A percentile compares a stretch with the other conserved stretches of the same genome.
These are phyloP conservation scores for Scytalidium lignicola DNA, from an alignment of 2,329 filamentous ascomycete species.

Conservation along the genomic window DNA sequence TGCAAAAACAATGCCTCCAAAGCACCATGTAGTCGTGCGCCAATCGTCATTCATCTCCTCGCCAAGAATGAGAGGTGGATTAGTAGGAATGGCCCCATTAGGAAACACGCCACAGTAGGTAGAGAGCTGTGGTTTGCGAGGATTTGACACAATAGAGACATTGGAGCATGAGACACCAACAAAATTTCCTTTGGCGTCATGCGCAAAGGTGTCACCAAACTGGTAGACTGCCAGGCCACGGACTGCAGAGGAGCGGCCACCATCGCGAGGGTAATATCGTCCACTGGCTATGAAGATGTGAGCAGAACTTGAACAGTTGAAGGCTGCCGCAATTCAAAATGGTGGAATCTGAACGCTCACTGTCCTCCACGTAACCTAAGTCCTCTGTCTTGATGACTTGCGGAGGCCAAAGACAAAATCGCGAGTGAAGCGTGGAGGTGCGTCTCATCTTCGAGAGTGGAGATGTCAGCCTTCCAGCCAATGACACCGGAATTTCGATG, in stretches of 20 bases:
- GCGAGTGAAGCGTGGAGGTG: neutral
- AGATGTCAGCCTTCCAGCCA: too few relatives aligned
- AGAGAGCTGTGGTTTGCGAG: conserved; percentile 6
- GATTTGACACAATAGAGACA: conserved; percentile 1
- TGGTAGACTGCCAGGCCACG: conserved; percentile 12
- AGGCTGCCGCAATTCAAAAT: neutral
- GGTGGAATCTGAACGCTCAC: neutral
- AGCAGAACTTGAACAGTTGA: neutral
- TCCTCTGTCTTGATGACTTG: neutral
- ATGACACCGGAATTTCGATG: too few relatives aligned
- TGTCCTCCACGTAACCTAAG: neutral
- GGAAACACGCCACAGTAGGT: conserved; percentile 1
- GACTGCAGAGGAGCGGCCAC: conserved; percentile 12
- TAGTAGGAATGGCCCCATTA: neutral
- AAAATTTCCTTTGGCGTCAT: conserved; percentile 8
- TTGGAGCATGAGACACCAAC: conserved; percentile 9
- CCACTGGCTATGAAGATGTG: conserved; percentile 5
- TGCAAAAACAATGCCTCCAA: conserved; percentile 8
- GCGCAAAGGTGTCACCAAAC: conserved; percentile 18
- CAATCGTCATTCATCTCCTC: neutral
- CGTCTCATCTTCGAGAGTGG: too few relatives aligned
- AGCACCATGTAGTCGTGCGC: conserved; percentile 9
- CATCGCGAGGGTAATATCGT: conserved; percentile 13
- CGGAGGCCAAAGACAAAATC: neutral
- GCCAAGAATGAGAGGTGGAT: neutral